Conservation (phyloP, 169 alveolate species). For the Besnoitia besnoiti region DNA sequence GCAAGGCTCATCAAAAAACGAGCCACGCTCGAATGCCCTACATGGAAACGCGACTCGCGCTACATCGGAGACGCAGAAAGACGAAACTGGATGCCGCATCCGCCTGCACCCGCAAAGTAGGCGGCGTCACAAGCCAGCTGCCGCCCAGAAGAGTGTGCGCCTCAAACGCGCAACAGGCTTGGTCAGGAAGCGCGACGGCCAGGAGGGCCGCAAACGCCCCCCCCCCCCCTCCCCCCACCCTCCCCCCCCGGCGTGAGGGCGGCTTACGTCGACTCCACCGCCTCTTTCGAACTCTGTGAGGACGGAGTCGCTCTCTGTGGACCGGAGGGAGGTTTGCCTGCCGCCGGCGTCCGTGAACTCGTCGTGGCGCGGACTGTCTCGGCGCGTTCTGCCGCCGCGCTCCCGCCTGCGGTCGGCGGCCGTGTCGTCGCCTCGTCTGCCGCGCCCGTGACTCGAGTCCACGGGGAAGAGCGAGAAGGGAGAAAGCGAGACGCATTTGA, state of each 20-base stretch:
- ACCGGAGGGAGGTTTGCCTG: neutral
- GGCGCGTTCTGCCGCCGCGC: constrained; percentile 27
- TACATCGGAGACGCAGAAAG: neutral
- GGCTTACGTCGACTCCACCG: no score
- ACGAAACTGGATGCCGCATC: neutral
- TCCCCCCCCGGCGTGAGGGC: no score
- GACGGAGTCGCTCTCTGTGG: neutral
- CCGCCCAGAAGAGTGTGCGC: no score
- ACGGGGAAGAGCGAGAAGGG: neutral
- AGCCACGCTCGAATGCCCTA: no score
- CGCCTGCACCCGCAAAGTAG: no score
- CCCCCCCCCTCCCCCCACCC: no score
- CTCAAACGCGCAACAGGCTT: no score
- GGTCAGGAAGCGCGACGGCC: no score
- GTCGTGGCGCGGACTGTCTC: neutral
- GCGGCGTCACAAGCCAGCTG: no score
- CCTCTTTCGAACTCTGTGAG: neutral
- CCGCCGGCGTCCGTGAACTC: neutral
- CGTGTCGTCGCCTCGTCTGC: neutral
- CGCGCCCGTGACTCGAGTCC: neutral
- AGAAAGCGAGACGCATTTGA: neutral
- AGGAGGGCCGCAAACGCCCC: no score
- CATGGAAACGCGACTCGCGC: neutral
- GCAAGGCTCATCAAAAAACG: no score
- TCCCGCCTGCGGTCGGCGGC: neutral